Conservation (phyloP, 306 rosid species). For the Begonia fuchsioides region DNA sequence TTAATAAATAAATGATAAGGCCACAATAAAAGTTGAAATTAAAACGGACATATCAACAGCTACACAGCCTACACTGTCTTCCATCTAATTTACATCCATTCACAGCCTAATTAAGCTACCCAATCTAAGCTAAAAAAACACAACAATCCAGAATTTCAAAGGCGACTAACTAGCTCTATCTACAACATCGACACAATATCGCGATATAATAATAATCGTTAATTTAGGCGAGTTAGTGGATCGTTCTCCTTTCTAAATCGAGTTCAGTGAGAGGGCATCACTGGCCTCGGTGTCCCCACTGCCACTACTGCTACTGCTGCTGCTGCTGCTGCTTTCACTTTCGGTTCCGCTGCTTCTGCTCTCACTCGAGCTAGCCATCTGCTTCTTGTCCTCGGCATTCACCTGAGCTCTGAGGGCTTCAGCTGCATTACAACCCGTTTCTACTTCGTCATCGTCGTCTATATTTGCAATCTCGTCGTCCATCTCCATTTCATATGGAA, state of each 20-base stretch:
- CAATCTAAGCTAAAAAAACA: no score
- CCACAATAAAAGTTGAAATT: neutral
- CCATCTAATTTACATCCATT: no score
- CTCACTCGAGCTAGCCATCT: conserved; percentile 1
- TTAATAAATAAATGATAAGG: neutral
- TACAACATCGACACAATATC: neutral
- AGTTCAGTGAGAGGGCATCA: conserved; percentile 1
- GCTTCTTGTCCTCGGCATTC: conserved; percentile 4
- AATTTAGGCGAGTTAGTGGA: neutral
- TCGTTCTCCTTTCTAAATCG: neutral
- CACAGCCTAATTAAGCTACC: no score
- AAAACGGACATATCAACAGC: neutral
- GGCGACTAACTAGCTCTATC: neutral
- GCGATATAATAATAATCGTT: neutral
- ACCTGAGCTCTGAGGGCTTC: conserved; percentile 9
- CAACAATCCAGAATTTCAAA: no score
- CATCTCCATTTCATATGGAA: neutral
- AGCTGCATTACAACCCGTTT: conserved; percentile 4
- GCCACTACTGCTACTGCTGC: conserved; percentile 5
- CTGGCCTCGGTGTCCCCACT: conserved; percentile 1
- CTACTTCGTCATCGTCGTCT: conserved; percentile 5
- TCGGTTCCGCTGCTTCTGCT: neutral
- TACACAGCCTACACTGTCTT: no score
- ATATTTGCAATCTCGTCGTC: conserved; percentile 7
- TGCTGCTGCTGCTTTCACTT: conserved; percentile 1